Conservation (phyloP, 208 protist species). For the Trypanosomatidae sp. region DNA sequence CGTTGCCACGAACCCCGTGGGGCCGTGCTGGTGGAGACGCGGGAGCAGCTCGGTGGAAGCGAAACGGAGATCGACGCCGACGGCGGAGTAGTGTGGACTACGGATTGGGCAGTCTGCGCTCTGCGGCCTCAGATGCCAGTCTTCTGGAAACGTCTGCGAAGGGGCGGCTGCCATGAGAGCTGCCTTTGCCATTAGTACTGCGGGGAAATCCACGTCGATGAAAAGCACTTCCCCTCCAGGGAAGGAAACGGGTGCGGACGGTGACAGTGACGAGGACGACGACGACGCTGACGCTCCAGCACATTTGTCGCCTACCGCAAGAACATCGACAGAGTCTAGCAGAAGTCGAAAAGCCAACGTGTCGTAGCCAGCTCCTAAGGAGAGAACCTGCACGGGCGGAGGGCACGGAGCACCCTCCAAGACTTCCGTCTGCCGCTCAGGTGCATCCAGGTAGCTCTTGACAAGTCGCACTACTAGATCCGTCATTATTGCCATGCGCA, state of each 20-base stretch:
- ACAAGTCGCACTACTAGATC: constrained; percentile 58
- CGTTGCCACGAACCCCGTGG: constrained; percentile 28
- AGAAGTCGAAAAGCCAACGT: constrained; percentile 73
- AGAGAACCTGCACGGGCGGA: constrained; percentile 73
- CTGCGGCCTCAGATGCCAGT: constrained; percentile 29
- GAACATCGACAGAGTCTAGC: constrained; percentile 23
- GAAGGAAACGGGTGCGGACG: background rate
- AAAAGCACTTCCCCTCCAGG: constrained; percentile 43
- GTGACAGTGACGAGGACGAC: background rate
- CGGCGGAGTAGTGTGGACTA: constrained; percentile 49
- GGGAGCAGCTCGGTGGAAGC: constrained; percentile 36
- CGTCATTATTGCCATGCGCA: constrained; percentile 84
- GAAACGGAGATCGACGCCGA: constrained; percentile 78
- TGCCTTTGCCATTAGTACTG: constrained; percentile 74
- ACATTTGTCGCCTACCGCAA: background rate
- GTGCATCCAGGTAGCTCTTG: constrained; percentile 8
- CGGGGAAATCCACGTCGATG: constrained; percentile 83
- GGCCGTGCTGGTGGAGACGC: constrained; percentile 21
- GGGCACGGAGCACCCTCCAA: background rate
- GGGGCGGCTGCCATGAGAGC: constrained; percentile 67
- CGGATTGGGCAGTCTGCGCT: constrained; percentile 16
- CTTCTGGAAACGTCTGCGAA: constrained; percentile 41
- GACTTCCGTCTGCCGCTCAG: background rate
- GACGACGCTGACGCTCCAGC: background rate
- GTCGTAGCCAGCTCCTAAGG: constrained; percentile 88